These are phyloP conservation scores for Penicillium robsamsonii DNA, from an alignment of 495 filamentous ascomycete species.

Conservation along the genomic window DNA sequence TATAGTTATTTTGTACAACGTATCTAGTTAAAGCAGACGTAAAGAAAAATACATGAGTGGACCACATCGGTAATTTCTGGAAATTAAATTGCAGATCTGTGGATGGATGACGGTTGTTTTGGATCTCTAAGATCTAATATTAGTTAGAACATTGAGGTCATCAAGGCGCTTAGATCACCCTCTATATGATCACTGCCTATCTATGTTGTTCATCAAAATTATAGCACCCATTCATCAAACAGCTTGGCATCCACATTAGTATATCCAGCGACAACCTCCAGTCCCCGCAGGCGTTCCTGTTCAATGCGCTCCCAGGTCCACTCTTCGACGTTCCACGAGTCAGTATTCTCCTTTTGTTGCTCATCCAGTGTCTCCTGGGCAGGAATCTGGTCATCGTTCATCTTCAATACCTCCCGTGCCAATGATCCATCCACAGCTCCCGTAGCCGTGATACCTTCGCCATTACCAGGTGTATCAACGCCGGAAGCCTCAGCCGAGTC, in stretches of 20 bases:
- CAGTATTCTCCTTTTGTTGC: slow-evolving; percentile 35
- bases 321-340: slow-evolving; percentile 39
- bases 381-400: slow-evolving; percentile 32
- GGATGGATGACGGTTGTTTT: not conserved
- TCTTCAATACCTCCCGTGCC: slow-evolving; percentile 39
- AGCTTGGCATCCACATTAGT: slow-evolving; percentile 49
- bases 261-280: slow-evolving; percentile 53
- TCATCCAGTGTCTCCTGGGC: slow-evolving; percentile 26
- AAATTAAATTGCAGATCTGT: not conserved
- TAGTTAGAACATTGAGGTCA: not conserved
- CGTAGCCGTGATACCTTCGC: slow-evolving; percentile 35
- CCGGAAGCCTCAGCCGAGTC: slow-evolving; percentile 36
- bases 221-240: slow-evolving; percentile 40
- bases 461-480: slow-evolving; percentile 34
- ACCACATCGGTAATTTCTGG: not conserved
- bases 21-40: not conserved
- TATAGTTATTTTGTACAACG: not conserved
- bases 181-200: not conserved
- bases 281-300: slow-evolving; percentile 53
- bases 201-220: not conserved
- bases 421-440: slow-evolving; percentile 36
- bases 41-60: not conserved
- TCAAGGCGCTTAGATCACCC: slow-evolving; percentile 5
- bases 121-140: not conserved
- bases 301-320: slow-evolving; percentile 59